Evolutionary conservation across 129 eudicot species (phyloP), one percentile per base, ranked within the genome.

Genomic region (Flaveria robusta): DNA sequence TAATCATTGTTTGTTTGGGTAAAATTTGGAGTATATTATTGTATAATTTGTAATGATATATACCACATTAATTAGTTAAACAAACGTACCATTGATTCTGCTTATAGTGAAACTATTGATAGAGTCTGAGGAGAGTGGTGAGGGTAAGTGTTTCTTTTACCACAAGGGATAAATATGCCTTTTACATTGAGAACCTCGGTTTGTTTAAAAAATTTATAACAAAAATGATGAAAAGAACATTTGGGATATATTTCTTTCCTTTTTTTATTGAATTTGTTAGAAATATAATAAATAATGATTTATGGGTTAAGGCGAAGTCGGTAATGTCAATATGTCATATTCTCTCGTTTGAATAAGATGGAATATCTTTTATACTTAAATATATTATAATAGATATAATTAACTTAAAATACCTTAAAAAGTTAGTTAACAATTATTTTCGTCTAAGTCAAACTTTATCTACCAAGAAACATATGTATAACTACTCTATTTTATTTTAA

Each of bases 1-100:
- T 54, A 37, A 42, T 77, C 39, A 77, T 49, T 5, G 9, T 54
- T 26, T 62, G 67, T 62, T 56, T 11, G 41, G 39, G 41, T 60
- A 10, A 0, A 10, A 24, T 60, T 24, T 62, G 67, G 67, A 5
- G 15, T 26, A 11, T 26, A 5, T 26, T 60, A 23, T 58, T 58
- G 66, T 27, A 26, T 62, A 60, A 60, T 1, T 22, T 60, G 10
- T 60, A 27, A 60, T 60, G 13, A 27, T 60, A 26, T 60, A 7
- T 56, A 22, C 4, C 22, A 56, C 16, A 9, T 20, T 1, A 51
- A n/a, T 51, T 51, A n/a, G 29, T 13, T 62, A 13, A 1, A 24
- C 26, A 24, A 22, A 3, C 26, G 13, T 34, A 4, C 39, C 39
- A 34, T 0, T 5, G 1, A 34, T 0, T 34, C 39, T 34, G 5